Conservation (phyloP, 345 rosid genomes). For the Salix exigua region DNA sequence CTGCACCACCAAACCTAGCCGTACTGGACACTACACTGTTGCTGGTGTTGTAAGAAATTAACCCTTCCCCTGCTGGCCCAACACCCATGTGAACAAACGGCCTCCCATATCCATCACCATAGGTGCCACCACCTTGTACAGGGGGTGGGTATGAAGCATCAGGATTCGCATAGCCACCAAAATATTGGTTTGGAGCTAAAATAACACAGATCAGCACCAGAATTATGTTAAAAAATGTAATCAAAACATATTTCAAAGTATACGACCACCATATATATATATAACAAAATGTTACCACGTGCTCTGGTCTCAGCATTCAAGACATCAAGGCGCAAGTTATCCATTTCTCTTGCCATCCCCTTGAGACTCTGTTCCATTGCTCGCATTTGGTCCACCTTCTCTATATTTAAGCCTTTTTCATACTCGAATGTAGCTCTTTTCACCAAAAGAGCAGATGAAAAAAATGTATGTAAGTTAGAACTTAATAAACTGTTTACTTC, state of each 20-base stretch:
- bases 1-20: slow-evolving; percentile 3
- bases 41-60: slow-evolving; percentile 19
- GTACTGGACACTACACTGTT: slow-evolving; percentile 14
- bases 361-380: slow-evolving; percentile 59
- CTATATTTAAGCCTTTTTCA: slow-evolving; percentile 67
- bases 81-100: slow-evolving; percentile 21
- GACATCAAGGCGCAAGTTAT: slow-evolving; percentile 52
- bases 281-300: slow-evolving; percentile 31
- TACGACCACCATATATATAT: neutral
- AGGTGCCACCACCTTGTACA: slow-evolving; percentile 2
- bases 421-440: slow-evolving; percentile 56
- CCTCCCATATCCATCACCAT: slow-evolving; percentile 29
- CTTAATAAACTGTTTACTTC: neutral
- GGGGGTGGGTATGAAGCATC: slow-evolving; percentile 23
- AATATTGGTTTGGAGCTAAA: slow-evolving; percentile 31
- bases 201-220: slow-evolving; percentile 7
- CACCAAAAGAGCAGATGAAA: slow-evolving; percentile 4
- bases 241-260: neutral
- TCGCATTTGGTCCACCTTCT: slow-evolving; percentile 55
- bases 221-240: neutral
- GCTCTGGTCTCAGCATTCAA: slow-evolving; percentile 37
- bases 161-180: slow-evolving; percentile 20
- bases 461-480: neutral
- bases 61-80: slow-evolving; percentile 19
- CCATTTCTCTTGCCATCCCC: slow-evolving; percentile 62